Base-by-base conservation (phyloP, 805 yeast genomes). In the Metschnikowia orientalis region DNA sequence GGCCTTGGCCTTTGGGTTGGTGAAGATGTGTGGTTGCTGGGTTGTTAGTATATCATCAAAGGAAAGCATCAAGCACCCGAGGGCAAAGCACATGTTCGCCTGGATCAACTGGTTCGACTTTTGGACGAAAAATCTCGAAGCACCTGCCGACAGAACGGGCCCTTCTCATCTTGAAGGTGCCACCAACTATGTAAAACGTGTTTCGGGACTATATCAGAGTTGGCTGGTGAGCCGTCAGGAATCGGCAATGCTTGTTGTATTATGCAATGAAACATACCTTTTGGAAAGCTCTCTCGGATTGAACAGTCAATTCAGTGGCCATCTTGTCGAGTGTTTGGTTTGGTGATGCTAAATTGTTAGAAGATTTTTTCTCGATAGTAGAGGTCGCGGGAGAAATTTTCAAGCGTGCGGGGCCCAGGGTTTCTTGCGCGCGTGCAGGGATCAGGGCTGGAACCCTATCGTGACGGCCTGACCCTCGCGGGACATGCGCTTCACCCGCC, bases 271-370 rank as follows among this genome's bases (percentile, higher is more conserved):
- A 30, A 72, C 94, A 69, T 78, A 86, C 95, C 94, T 92, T 92
- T 82, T 92, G 98, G 95, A 83, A 92, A 88, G 98, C 98, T 78
- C 95, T 90, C 82, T 92, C 98, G 70, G 97, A 84, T 83, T 92
- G 98, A 79, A 92, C 98, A 73, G 96, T 90, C 79, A 92, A 87
- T 82, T 92, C 98, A 75, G 97, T 84, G 70, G 97, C 94, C 97
- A 90, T 92, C 76, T 76, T 77, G 54, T 48, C 44, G 42, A 38
- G 45, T 41, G 33, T 41, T 39, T 27, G 30, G 45, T 41, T 37
- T 37, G 31, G 42, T 34, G 28, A 18, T 36, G 39, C 39, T 20
- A 32, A 33, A 30, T 29, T 30, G 44, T 34, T 26, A 37, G 31
- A 40, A 42, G 43, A 35, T 35, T 41, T 41, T 41, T 37, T 38